Conservation (phyloP, 495 filamentous ascomycete genomes). For the Aspergillus diversus region DNA sequence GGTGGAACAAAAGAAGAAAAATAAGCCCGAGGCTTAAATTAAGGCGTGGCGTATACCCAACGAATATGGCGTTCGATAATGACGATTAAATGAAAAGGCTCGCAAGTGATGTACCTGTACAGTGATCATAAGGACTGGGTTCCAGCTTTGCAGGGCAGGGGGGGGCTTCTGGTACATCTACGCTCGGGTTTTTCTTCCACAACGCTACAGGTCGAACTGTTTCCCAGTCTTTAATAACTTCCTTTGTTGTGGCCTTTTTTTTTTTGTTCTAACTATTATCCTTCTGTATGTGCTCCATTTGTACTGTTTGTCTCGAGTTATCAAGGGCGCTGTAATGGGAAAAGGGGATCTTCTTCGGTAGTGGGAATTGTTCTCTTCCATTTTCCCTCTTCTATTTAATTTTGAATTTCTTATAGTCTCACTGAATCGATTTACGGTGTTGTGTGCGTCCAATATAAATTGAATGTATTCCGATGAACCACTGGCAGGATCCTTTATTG, state of each 20-base stretch:
- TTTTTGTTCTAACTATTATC: constrained; percentile 23
- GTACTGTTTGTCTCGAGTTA: constrained; percentile 34
- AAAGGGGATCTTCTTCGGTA: constrained; percentile 47
- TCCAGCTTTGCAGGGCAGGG: constrained; percentile 15
- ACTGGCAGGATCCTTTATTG: background rate
- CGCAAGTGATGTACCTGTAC: constrained; percentile 4
- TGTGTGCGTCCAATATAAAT: background rate
- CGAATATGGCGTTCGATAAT: constrained; percentile 35
- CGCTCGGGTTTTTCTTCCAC: constrained; percentile 9
- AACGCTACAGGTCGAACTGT: constrained; percentile 33
- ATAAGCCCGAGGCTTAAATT: constrained; percentile 59
- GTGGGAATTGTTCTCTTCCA: constrained; percentile 34
- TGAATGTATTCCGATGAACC: background rate
- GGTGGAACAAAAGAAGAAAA: constrained; percentile 99
- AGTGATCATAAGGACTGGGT: constrained; percentile 19
- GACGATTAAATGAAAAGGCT: constrained; percentile 31
- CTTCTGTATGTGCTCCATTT: constrained; percentile 28
- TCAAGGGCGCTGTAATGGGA: constrained; percentile 52
- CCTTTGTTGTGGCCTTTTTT: constrained; percentile 1
- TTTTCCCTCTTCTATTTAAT: constrained; percentile 15
- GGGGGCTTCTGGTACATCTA: constrained; percentile 6
- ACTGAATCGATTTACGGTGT: background rate
- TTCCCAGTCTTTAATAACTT: constrained; percentile 11
- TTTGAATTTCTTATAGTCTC: constrained; percentile 2
- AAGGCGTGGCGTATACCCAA: constrained; percentile 30